Evolutionary conservation across 225 moss, liverwort and hornwort genomes (phyloP), one percentile per base, ranked within the genome.

Genomic region (Bryum argenteum): DNA sequence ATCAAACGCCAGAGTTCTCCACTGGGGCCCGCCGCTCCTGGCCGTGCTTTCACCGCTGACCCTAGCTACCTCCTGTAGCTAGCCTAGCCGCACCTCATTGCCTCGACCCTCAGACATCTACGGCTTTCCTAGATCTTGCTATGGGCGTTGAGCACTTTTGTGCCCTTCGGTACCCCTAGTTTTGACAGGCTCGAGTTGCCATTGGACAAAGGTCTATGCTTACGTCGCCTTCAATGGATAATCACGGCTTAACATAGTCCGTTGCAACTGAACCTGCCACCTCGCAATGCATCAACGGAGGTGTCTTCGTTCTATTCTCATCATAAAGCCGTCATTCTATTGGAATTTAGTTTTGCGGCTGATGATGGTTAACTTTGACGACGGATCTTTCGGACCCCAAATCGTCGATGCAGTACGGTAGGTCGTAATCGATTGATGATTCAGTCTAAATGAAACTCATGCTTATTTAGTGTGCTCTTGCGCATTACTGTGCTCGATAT

Each of bases 91-190:
- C 11, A 8, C 45, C 38, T 12, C 2, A 58, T 45, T 6, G 0
- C 14, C 50, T 40, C 14, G n/a, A 23, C 50, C n/a, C 39, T 7
- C 40, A 59, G 17, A 40, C 8, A 51, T 75, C 58, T 67, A 67
- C 2, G 23, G 13, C 0, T 0, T 0, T 0, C 23, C 38, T 58
- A 50, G 38, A 66, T 22, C 10, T 20, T 10, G 23, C 17, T 9
- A 1, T 5, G 10, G 11, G 38, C n/a, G 14, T 66, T 48, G n/a
- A 39, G 4, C 3, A 1, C 2, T 6, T 24, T 38, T 0, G 39
- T 11, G 57, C 17, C 8, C 11, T 33, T 50, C 22, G 9, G 48
- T 0, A 66, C 5, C 3, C 8, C 14, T 33, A 15, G 47, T 13
- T 33, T 24, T 4, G 10, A 14, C 50, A 28, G 62, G 71, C 54